phyloP scores from a whole-genome alignment of 2,329 filamentous ascomycete genomes.

The Balansia obtecta region DNA sequence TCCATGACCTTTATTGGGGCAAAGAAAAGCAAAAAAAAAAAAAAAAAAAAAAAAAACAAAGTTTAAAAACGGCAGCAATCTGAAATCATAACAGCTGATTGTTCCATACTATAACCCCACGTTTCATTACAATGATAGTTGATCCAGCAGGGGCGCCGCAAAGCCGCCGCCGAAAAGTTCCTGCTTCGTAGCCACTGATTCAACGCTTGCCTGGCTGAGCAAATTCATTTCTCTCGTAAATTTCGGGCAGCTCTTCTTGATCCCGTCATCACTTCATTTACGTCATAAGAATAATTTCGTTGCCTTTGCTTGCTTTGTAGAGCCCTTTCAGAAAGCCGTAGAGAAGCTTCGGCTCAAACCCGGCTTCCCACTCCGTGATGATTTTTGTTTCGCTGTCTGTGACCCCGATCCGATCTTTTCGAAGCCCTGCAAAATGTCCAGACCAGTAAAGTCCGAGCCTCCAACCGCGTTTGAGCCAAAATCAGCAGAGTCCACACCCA shows the following conservation, averaged over 20 bases:
- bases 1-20: background rate
- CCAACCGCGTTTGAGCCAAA: conserved; percentile 33
- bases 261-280: conserved; percentile 10
- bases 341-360: conserved; percentile 19
- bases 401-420: conserved; percentile 53
- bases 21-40: background rate
- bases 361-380: conserved; percentile 16
- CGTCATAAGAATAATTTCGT: conserved; percentile 10
- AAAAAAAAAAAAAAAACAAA: too few relatives aligned
- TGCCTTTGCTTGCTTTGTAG: conserved; percentile 6
- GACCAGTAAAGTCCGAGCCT: conserved; percentile 41
- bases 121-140: conserved; percentile 17
- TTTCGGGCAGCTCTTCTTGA: background rate
- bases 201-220: background rate
- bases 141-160: conserved; percentile 12
- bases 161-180: conserved; percentile 13
- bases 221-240: background rate
- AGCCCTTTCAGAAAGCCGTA: conserved; percentile 16
- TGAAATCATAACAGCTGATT: background rate
- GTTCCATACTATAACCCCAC: conserved; percentile 5
- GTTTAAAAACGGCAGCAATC: too few relatives aligned
- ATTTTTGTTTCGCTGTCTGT: conserved; percentile 17
- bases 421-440: conserved; percentile 66
- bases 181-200: conserved; percentile 1
- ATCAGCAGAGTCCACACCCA: conserved; percentile 25